phyloP scores from a whole-genome alignment of 108 stramenopile species.

The Nitzschia sp. region DNA sequence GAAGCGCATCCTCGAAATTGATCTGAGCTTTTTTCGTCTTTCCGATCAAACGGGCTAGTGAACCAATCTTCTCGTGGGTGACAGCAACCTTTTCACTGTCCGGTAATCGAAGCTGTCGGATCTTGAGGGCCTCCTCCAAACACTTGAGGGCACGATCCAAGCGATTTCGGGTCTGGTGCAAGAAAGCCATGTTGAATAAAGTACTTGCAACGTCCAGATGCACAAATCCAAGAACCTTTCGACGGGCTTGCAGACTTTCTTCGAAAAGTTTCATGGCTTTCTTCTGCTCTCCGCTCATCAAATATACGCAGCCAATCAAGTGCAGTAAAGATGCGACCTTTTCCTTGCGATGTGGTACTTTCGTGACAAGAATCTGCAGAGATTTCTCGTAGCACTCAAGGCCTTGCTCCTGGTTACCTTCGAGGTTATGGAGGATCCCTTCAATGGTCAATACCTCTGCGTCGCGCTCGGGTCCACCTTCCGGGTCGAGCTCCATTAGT shows the following conservation, averaged over 20 bases:
- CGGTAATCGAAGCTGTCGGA: slow-evolving; percentile 67
- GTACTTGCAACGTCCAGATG: slow-evolving; percentile 85
- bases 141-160: slow-evolving; percentile 66
- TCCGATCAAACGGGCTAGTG: slow-evolving; percentile 47
- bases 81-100: slow-evolving; percentile 70
- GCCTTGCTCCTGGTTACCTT: slow-evolving; percentile 46
- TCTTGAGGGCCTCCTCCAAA: slow-evolving; percentile 72
- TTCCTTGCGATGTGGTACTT: slow-evolving; percentile 56
- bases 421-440: slow-evolving; percentile 59
- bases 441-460: slow-evolving; percentile 57
- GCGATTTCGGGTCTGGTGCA: slow-evolving; percentile 56
- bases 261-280: slow-evolving; percentile 70
- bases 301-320: slow-evolving; percentile 70
- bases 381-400: slow-evolving; percentile 69
- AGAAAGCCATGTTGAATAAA: slow-evolving; percentile 74
- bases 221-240: slow-evolving; percentile 64
- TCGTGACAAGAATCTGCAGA: slow-evolving; percentile 57
- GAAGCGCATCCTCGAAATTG: slow-evolving; percentile 68
- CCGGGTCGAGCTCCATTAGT: slow-evolving; percentile 48
- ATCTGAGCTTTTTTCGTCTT: slow-evolving; percentile 67
- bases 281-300: slow-evolving; percentile 56
- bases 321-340: slow-evolving; percentile 62
- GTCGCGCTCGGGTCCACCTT: slow-evolving; percentile 51
- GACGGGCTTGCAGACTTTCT: slow-evolving; percentile 66
- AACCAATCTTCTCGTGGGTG: slow-evolving; percentile 72